A percentile compares a stretch with the other conserved stretches of the same genome.
Evolutionary conservation across 108 stramenopile genomes (phyloP).

Genomic region (Pseudonitzschia multistriata): DNA sequence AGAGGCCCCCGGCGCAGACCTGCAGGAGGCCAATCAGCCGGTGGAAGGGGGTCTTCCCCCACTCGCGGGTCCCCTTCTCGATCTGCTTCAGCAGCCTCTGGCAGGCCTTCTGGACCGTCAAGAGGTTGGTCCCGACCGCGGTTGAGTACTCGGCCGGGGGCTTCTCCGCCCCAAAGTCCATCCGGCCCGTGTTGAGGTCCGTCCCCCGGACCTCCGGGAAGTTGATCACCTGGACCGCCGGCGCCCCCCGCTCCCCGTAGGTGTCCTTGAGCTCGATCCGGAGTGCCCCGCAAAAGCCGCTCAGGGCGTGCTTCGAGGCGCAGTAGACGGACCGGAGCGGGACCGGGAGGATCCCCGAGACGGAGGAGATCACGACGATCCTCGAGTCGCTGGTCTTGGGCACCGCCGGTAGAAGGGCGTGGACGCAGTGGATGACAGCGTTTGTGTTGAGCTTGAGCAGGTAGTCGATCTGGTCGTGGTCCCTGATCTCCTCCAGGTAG

Average conservation of each 20-base stretch:
- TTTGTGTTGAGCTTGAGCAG: constrained; percentile 30
- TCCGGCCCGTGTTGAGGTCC: constrained; percentile 6
- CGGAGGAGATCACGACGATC: constrained; percentile 75
- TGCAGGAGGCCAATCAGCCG: background rate
- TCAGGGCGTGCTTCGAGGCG: constrained; percentile 81
- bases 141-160: constrained; percentile 20
- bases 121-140: constrained; percentile 7
- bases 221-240: constrained; percentile 15
- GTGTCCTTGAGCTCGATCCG: constrained; percentile 57
- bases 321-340: constrained; percentile 74
- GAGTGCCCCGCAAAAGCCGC: constrained; percentile 80
- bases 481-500: constrained; percentile 35
- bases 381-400: constrained; percentile 22
- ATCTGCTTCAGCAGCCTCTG: background rate
- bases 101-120: background rate
- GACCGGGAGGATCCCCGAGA: constrained; percentile 77
- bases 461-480: constrained; percentile 15
- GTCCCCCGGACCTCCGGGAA: constrained; percentile 26
- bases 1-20: background rate
- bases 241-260: constrained; percentile 17
- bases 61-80: background rate
- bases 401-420: constrained; percentile 15
- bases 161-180: constrained; percentile 25
- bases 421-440: constrained; percentile 21
- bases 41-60: background rate